Conservation (phyloP, 352 stramenopile genomes). For the Pythium coloratum region DNA sequence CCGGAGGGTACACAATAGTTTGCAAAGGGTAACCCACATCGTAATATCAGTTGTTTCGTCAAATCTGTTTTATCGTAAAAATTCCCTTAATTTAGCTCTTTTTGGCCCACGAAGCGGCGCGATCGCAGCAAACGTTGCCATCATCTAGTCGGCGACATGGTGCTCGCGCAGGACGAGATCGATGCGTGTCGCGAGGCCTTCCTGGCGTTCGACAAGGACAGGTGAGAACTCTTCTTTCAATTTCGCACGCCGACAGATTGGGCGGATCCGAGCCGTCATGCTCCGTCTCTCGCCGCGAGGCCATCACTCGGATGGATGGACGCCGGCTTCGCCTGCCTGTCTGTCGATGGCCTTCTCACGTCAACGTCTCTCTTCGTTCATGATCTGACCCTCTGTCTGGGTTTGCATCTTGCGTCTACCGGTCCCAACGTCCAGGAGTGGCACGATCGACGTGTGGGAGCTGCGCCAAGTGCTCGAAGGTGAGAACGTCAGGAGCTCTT, state of each 20-base stretch:
- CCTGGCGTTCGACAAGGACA: conserved; percentile 96
- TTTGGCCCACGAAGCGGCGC: conserved; percentile 1
- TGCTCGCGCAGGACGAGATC: conserved; percentile 95
- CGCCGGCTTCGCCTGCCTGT: not conserved
- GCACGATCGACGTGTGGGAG: conserved; percentile 97
- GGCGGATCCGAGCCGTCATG: not conserved
- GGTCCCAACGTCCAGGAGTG: conserved; percentile 44
- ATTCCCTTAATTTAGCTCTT: conserved; percentile 1
- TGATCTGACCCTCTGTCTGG: not conserved
- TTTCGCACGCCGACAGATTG: not conserved
- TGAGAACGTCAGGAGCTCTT: conserved; percentile 17
- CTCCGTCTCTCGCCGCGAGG: not conserved
- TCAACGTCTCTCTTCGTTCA: not conserved
- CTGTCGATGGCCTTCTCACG: not conserved
- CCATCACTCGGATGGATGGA: conserved; percentile 11
- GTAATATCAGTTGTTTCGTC: not conserved
- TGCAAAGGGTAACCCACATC: not conserved
- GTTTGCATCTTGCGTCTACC: not conserved
- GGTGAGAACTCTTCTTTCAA: conserved; percentile 29
- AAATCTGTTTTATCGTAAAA: not conserved
- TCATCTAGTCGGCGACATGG: conserved; percentile 37
- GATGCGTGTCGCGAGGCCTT: conserved; percentile 96
- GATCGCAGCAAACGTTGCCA: not conserved
- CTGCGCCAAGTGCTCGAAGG: conserved; percentile 92
- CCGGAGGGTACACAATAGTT: no score